phyloP scores from a whole-genome alignment of 176 grass and related monocot species.

The Cenchrus purpureus region DNA sequence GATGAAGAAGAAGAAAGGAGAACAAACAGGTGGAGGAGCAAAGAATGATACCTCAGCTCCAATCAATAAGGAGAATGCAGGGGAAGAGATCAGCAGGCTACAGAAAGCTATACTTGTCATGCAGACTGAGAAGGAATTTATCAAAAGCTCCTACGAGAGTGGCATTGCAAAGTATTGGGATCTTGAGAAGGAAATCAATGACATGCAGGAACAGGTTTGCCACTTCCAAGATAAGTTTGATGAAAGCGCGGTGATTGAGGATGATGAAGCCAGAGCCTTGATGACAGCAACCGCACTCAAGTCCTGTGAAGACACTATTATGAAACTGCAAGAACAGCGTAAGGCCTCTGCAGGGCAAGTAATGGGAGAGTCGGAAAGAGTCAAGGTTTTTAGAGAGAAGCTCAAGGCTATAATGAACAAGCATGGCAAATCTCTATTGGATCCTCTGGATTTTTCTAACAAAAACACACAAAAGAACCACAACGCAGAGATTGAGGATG shows the following conservation, averaged over 20 bases:
- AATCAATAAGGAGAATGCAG: slow-evolving; percentile 52
- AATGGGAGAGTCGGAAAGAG: slow-evolving; percentile 50
- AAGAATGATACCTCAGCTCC: slow-evolving; percentile 20
- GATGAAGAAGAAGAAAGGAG: slow-evolving; percentile 59
- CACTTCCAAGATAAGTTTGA: slow-evolving; percentile 68
- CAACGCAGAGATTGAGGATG: slow-evolving; percentile 34
- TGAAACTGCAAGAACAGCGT: slow-evolving; percentile 60
- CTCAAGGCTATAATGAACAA: slow-evolving; percentile 53
- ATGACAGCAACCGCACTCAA: slow-evolving; percentile 73
- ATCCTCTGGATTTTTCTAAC: slow-evolving; percentile 26
- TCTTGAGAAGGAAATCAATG: slow-evolving; percentile 73
- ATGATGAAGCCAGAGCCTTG: slow-evolving; percentile 68
- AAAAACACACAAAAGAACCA: slow-evolving; percentile 38
- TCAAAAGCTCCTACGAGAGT: slow-evolving; percentile 71
- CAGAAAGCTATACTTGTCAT: slow-evolving; percentile 71
- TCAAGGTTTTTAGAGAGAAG: slow-evolving; percentile 52
- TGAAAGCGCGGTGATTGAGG: slow-evolving; percentile 61
- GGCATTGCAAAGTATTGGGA: slow-evolving; percentile 81
- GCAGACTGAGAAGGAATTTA: slow-evolving; percentile 81
- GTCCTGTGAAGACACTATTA: slow-evolving; percentile 68
- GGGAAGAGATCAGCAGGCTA: slow-evolving; percentile 64
- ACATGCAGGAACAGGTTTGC: slow-evolving; percentile 60
- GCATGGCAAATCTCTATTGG: slow-evolving; percentile 43
- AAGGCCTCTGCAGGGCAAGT: slow-evolving; percentile 44
- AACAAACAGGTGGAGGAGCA: not conserved